Evolutionary conservation across 352 stramenopile species (phyloP).

Genomic region (Stramenopiles sp.): DNA sequence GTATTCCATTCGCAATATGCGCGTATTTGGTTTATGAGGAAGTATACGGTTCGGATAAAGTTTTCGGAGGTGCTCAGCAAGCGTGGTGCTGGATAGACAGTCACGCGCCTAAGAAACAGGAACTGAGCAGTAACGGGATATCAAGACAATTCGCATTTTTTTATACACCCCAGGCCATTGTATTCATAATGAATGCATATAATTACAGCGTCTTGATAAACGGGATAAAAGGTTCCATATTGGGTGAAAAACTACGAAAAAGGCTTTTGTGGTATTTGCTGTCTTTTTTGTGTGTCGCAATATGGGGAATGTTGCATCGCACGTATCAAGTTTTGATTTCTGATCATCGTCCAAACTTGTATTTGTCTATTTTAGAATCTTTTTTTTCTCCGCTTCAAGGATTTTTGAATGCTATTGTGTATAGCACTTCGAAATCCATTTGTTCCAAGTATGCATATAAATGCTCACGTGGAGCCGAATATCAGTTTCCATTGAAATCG

Average conservation of each 20-base stretch:
- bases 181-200: neutral
- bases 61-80: neutral
- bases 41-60: neutral
- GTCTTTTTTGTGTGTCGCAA: neutral
- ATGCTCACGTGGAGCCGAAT: neutral
- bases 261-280: conserved; percentile 3
- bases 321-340: neutral
- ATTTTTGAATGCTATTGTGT: conserved; percentile 11
- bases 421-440: neutral
- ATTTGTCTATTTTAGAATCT: neutral
- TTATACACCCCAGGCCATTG: neutral
- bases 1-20: neutral
- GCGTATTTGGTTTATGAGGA: neutral
- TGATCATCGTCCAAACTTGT: neutral
- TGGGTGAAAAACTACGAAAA: conserved; percentile 4
- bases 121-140: neutral
- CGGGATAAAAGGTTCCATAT: neutral
- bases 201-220: neutral
- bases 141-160: neutral
- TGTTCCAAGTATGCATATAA: neutral
- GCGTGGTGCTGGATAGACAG: neutral
- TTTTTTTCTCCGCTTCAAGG: conserved; percentile 1
- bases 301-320: conserved; percentile 3
- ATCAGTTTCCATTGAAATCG: neutral
- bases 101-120: neutral